Conservation (phyloP, 148 eudicot species). For the Rhododendron henanense region DNA sequence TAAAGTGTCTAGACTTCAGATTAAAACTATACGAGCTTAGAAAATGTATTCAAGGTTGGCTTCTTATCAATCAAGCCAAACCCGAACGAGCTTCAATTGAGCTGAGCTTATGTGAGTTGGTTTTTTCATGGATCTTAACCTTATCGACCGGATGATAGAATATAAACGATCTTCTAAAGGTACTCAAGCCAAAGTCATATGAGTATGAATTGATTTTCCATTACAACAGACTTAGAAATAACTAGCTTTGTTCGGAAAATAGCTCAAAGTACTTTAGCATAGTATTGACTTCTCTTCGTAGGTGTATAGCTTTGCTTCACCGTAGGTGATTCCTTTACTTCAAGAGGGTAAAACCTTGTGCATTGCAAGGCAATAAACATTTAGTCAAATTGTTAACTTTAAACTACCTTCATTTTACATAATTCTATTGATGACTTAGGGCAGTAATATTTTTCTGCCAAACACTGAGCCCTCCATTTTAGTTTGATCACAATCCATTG, state of each 20-base stretch:
- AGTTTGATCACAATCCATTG: not conserved
- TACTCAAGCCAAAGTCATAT: not conserved
- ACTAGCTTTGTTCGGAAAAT: not conserved
- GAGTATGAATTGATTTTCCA: not conserved
- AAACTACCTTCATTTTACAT: not conserved
- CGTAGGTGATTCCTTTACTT: not conserved
- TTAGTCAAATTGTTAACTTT: not conserved
- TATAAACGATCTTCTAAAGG: not conserved
- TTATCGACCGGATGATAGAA: not conserved
- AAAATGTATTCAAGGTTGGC: not conserved
- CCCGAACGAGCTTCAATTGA: not conserved
- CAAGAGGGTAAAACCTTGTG: not conserved
- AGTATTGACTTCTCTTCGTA: not conserved
- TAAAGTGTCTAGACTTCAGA: not conserved
- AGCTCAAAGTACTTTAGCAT: not conserved
- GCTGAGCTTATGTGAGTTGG: not conserved
- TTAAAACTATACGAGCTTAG: not conserved
- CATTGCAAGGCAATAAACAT: not conserved
- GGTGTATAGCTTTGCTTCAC: not conserved
- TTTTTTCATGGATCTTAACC: not conserved
- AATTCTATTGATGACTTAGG: not conserved
- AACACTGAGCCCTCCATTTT: not conserved
- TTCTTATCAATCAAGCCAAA: not conserved
- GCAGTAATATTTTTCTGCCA: not conserved
- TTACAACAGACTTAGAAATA: not conserved